Base-by-base conservation (phyloP, 108 stramenopile genomes). In the Cyclotella choctawhatcheeana region DNA sequence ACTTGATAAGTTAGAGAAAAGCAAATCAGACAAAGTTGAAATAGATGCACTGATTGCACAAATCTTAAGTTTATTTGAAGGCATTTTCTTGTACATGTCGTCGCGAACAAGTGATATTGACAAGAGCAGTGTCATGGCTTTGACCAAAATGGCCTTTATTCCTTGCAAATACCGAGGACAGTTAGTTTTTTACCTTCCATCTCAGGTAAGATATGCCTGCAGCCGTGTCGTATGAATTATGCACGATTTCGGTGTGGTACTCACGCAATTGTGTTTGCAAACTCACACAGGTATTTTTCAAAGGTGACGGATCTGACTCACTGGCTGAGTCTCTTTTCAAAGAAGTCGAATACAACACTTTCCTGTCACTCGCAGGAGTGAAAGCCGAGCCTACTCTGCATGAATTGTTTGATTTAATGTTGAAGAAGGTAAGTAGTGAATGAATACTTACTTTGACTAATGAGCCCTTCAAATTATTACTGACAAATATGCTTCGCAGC, bases 61-160 rank as follows among this genome's bases (percentile, higher is more conserved):
- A 44, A 75, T 79, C 40, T 24, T 63, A 18, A 35, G 45, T 27
- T 22, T 77, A n/a, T 81, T 81, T 50, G 80, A 81, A 20, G 62
- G 35, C n/a, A 37, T 74, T n/a, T 81, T 81, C 69, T 0, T 58
- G 26, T 81, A 81, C 43, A 56, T 79, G 17, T 89, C 92, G 21
- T 64, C 79, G 10, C 76, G 86, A 33, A 76, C 76, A 18, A 77
- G 76, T 22, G 92, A 90, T 18, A 76, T 89, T 51, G 62, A 79
- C 47, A 53, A 59, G 30, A 59, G 66, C 8, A 18, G 35, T 37
- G 6, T 90, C 40, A 6, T 33, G 8, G 33, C 31, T 3, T 61
- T 92, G 17, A 33, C 47, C 16, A 82, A 73, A 26, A 73, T 77
- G 14, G 50, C 70, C 17, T 89, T 92, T 63, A 86, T 92, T 56